Conservation (phyloP, 352 stramenopile genomes). For the Pythium periplocum region DNA sequence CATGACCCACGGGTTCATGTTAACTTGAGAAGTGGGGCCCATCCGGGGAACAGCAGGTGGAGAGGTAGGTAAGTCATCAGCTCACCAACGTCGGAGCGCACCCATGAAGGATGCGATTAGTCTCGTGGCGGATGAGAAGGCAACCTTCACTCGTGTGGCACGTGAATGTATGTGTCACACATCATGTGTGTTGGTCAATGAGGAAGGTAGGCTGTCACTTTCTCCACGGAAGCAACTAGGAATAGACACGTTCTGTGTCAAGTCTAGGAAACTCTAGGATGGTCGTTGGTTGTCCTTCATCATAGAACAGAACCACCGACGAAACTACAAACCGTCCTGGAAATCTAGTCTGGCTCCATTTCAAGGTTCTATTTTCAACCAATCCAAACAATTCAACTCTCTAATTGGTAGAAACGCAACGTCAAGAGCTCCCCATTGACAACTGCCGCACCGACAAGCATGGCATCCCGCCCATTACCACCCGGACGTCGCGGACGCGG, state of each 20-base stretch:
- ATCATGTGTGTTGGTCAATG: no score
- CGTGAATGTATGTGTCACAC: no score
- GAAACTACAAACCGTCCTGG: background rate
- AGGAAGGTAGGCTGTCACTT: no score
- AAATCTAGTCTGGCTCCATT: no score
- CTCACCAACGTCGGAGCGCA: no score
- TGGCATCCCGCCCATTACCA: constrained; percentile 36
- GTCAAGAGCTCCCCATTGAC: background rate
- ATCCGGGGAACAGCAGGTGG: background rate
- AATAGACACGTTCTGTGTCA: no score
- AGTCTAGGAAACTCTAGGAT: background rate
- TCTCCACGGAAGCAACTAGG: no score
- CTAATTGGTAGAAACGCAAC: background rate
- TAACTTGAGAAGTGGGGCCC: constrained; percentile 1
- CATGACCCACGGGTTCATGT: background rate
- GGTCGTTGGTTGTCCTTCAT: background rate
- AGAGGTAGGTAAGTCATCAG: background rate
- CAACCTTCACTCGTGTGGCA: no score
- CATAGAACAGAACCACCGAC: background rate
- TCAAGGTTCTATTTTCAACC: constrained; percentile 2
- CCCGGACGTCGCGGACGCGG: constrained; percentile 17
- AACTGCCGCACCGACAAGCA: constrained; percentile 4
- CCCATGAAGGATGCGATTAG: no score
- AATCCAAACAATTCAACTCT: background rate
- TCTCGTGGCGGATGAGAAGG: no score